Conservation (phyloP, 805 yeast species). For the Zygotorulaspora chibaensis region DNA sequence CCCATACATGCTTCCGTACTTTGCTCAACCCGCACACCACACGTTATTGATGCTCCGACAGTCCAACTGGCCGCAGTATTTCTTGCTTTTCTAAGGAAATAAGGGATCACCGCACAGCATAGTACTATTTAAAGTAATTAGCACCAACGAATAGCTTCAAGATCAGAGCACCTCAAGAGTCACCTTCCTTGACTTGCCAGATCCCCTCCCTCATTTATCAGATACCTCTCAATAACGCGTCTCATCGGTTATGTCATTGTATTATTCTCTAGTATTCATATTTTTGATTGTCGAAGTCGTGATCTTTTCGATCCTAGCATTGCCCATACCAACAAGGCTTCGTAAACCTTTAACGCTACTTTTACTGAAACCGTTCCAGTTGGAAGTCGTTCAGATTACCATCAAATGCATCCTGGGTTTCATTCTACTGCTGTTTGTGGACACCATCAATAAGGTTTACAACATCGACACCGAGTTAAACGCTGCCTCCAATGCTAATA, state of each 20-base stretch:
- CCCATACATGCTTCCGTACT: too few relatives aligned
- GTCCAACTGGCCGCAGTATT: too few relatives aligned
- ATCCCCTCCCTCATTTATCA: not conserved
- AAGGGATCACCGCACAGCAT: too few relatives aligned
- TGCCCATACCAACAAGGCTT: conserved; percentile 76
- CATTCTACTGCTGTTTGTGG: conserved; percentile 77
- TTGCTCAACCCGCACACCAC: too few relatives aligned
- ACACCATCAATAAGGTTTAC: conserved; percentile 79
- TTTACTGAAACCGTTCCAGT: conserved; percentile 63
- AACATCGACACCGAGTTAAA: conserved; percentile 61
- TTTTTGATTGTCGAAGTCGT: conserved; percentile 73
- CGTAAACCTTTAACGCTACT: conserved; percentile 64
- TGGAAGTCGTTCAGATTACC: conserved; percentile 68
- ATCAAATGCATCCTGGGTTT: conserved; percentile 80
- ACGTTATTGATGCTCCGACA: too few relatives aligned
- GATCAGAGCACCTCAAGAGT: too few relatives aligned
- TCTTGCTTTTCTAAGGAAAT: too few relatives aligned
- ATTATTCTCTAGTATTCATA: conserved; percentile 53
- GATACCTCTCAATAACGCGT: not conserved
- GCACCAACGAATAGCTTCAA: too few relatives aligned
- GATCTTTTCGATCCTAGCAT: conserved; percentile 70
- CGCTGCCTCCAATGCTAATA: conserved; percentile 24
- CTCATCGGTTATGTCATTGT: conserved; percentile 26
- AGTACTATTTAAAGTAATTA: too few relatives aligned
- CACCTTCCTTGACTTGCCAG: not conserved